Conservation (phyloP, 441 rosid genomes). For the Rhodomyrtus psidioides region DNA sequence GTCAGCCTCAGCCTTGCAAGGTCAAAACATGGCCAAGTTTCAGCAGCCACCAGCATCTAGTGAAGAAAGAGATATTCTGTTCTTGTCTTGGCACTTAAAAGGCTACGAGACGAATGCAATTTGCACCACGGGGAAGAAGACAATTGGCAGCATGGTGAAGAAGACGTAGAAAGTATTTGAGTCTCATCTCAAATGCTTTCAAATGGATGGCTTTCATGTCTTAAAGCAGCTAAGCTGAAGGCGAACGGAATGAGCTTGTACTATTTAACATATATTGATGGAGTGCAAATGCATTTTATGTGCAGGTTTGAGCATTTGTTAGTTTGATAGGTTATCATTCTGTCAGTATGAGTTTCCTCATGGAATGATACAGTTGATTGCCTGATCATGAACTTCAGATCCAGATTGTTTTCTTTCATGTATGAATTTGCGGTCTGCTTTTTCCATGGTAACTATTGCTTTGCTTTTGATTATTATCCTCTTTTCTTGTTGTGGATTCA, state of each 20-base stretch:
- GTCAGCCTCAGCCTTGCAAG: slow-evolving; percentile 22
- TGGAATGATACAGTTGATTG: neutral
- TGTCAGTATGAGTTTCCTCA: neutral
- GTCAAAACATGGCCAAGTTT: slow-evolving; percentile 29
- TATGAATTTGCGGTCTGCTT: neutral
- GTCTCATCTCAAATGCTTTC: slow-evolving; percentile 75
- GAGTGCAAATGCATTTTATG: neutral
- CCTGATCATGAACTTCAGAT: neutral
- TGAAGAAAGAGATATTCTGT: slow-evolving; percentile 65
- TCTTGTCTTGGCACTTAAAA: slow-evolving; percentile 84
- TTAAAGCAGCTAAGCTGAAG: slow-evolving; percentile 10
- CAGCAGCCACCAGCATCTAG: slow-evolving; percentile 12
- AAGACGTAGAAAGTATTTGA: slow-evolving; percentile 65
- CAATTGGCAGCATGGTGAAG: slow-evolving; percentile 78
- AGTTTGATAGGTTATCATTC: neutral
- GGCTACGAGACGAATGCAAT: slow-evolving; percentile 85
- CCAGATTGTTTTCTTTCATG: neutral
- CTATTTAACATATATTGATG: neutral
- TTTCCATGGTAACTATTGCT: neutral
- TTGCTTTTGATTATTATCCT: neutral
- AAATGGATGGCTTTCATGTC: slow-evolving; percentile 75
- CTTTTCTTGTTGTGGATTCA: neutral
- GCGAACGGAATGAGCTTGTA: neutral
- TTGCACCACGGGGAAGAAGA: slow-evolving; percentile 68
- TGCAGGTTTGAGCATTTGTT: accelerated